Percentiles rank a stretch among this genome's conserved stretches.
Conservation (phyloP, 257 asterid genomes). For the Datura wrightii region DNA sequence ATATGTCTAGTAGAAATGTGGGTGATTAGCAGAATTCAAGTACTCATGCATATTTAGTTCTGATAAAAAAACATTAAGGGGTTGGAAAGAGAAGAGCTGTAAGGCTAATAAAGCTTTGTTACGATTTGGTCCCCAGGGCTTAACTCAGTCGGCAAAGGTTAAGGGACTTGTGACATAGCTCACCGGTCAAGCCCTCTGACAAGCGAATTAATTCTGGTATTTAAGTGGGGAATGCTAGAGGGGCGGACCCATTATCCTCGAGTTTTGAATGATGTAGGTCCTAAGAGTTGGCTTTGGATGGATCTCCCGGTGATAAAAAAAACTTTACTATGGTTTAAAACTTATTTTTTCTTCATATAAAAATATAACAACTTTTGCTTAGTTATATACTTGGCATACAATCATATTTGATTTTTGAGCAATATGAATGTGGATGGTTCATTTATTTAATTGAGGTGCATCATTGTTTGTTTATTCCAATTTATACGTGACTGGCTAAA, state of each 20-base stretch:
- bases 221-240: not conserved
- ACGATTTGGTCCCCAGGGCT: not conserved
- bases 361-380: not conserved
- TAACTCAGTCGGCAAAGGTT: not conserved
- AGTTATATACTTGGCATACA: slow-evolving; percentile 1
- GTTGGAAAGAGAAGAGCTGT: not conserved
- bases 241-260: not conserved
- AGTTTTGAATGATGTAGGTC: not conserved
- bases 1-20: not conserved
- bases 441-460: not conserved
- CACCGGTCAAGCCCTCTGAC: not conserved
- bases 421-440: not conserved
- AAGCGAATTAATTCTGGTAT: not conserved
- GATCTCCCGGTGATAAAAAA: not conserved
- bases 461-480: not conserved
- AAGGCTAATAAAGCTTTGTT: not conserved
- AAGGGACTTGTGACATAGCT: not conserved
- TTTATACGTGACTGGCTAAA: not conserved
- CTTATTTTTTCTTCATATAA: not conserved
- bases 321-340: not conserved
- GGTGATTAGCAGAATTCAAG: not conserved
- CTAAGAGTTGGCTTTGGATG: not conserved
- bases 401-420: not conserved
- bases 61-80: not conserved
- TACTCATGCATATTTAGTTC: not conserved